phyloP scores from a whole-genome alignment of 2,329 filamentous ascomycete species.

The Beauveria caledonica region DNA sequence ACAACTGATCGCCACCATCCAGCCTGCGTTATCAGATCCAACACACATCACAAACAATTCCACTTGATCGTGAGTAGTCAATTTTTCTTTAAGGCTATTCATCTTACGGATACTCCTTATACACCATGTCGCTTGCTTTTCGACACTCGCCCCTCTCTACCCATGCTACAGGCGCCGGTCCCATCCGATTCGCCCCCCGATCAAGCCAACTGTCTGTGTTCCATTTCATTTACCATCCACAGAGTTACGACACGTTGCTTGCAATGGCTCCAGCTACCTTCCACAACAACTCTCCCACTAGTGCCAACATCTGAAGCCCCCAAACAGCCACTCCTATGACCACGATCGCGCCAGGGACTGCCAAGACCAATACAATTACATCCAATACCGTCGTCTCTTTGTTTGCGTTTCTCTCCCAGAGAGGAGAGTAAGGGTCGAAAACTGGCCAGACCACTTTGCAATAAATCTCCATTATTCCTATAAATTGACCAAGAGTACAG shows the following conservation, averaged over 20 bases:
- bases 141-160: neutral
- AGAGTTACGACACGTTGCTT: conserved; percentile 14
- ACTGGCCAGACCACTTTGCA: conserved; percentile 30
- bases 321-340: conserved; percentile 19
- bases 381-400: conserved; percentile 17
- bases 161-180: neutral
- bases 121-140: neutral
- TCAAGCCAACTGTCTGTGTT: neutral
- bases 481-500: neutral
- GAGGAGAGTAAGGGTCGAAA: conserved; percentile 29
- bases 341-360: conserved; percentile 21
- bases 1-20: neutral
- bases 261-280: conserved; percentile 14
- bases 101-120: neutral
- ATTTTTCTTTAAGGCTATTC: conserved; percentile 3
- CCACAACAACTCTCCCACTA: conserved; percentile 15
- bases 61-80: neutral
- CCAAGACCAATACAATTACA: conserved; percentile 18
- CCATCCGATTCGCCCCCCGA: neutral
- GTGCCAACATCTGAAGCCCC: conserved; percentile 19
- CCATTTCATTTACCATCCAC: conserved; percentile 6
- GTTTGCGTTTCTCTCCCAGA: conserved; percentile 23
- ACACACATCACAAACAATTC: neutral
- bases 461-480: conserved; percentile 22
- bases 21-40: neutral